These are phyloP conservation scores for Gonapodya sp. DNA, from an alignment of 192 early-diverging fungal genomes.

Conservation along the genomic window DNA sequence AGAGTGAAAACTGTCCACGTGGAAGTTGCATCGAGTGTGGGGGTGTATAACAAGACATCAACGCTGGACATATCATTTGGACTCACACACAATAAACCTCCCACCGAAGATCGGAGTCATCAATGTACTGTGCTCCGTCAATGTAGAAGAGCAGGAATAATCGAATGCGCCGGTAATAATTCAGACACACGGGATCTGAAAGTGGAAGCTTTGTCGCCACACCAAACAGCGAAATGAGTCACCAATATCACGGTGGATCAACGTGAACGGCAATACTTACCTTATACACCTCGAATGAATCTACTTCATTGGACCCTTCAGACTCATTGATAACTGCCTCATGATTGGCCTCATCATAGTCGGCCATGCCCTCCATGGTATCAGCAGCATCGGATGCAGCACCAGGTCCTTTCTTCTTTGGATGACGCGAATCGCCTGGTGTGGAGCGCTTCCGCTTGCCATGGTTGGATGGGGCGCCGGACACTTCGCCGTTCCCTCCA, in stretches of 20 bases:
- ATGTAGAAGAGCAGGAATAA: slow-evolving; percentile 6
- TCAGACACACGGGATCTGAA: not conserved
- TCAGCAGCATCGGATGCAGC: not conserved
- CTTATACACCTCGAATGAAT: not conserved
- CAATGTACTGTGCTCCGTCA: slow-evolving; percentile 4
- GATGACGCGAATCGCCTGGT: not conserved
- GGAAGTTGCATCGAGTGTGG: not conserved
- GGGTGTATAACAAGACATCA: not conserved
- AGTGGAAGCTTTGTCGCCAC: not conserved
- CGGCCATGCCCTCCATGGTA: no score
- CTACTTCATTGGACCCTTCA: not conserved
- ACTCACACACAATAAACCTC: slow-evolving; percentile 5
- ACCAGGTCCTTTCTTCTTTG: not conserved
- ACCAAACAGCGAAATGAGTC: not conserved
- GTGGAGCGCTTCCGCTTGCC: not conserved
- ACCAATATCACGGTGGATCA: not conserved
- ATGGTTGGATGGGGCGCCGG: no score
- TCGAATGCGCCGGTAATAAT: not conserved
- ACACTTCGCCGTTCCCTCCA: no score
- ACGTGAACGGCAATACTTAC: not conserved
- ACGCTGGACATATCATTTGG: not conserved
- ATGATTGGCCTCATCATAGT: not conserved
- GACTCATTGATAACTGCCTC: not conserved
- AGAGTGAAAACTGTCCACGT: not conserved
- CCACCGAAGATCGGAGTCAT: slow-evolving; percentile 1